Base-by-base conservation (phyloP, 352 stramenopile species). In the Thalassiosira livingstoniorum region DNA sequence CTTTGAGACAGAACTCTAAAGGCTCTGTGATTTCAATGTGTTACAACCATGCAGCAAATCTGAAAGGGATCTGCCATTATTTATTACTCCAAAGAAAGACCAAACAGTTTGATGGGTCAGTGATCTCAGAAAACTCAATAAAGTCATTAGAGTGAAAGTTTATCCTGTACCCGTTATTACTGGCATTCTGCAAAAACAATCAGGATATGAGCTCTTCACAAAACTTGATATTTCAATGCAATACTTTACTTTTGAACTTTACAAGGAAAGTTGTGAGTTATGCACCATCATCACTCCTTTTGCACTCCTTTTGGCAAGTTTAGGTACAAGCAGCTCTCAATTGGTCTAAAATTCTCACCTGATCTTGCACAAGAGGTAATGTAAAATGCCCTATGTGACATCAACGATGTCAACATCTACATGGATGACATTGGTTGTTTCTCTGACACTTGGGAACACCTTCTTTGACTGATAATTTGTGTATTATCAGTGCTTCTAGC, bases 401-500 rank as follows among this genome's bases (percentile, higher is more conserved):
- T 18, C 42, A 51, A 51, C 10, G 42, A 51, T 18, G 18, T 18
- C 18, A 18, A 51, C 10, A 18, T 51, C 42, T 51, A 51, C 42
- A 51, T 51, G 18, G 42, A 51, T 51, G 42, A 51, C 42, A 51
- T 51, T 51, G 42, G 42, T 18, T 51, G 18, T 51, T 51, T 51
- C 42, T 51, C 42, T 51, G 10, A 10, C 10, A 51, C 42, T 18
- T 51, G 42, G 42, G 42, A 51, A 18, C 42, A 51, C 42, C 42
- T 18, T 51, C 18, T 51, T 51, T 51, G 42, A 32, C 47, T 25
- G 5, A 1, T 87, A 21, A 1, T 67, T 23, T 68, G 63, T 66
- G 57, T 87, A 13, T 34, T 88, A 0, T 4, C 13, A 34, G 7
- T 21, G 7, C 42, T 87, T 11, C 23, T 85, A 61, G 39, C 80